phyloP scores from a whole-genome alignment of 2,329 filamentous ascomycete genomes.

The Lachnellula cervina region DNA sequence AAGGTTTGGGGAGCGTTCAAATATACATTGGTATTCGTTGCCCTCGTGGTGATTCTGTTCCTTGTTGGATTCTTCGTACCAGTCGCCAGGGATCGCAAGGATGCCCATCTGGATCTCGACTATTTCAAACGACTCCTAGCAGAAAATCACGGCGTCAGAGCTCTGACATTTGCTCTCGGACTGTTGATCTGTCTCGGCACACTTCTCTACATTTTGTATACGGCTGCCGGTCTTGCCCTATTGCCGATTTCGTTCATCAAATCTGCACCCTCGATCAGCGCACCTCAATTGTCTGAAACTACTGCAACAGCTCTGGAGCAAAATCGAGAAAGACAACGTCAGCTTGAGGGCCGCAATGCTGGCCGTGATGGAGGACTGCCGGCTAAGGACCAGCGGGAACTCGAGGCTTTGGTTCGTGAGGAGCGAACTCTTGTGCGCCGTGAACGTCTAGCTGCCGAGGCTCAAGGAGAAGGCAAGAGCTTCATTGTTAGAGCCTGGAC shows the following conservation, averaged over 20 bases:
- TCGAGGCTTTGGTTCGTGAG: slow-evolving; percentile 81
- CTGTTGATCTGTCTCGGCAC: slow-evolving; percentile 85
- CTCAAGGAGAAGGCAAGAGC: slow-evolving; percentile 70
- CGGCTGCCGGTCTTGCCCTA: slow-evolving; percentile 79
- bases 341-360: slow-evolving; percentile 79
- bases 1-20: slow-evolving; percentile 81
- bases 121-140: slow-evolving; percentile 83
- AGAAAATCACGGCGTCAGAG: slow-evolving; percentile 87
- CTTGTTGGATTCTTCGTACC: slow-evolving; percentile 92
- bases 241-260: slow-evolving; percentile 90
- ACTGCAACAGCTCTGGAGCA: slow-evolving; percentile 76
- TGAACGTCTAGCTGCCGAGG: slow-evolving; percentile 80
- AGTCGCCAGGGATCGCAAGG: slow-evolving; percentile 61
- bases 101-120: slow-evolving; percentile 73
- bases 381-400: slow-evolving; percentile 79
- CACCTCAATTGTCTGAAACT: slow-evolving; percentile 69
- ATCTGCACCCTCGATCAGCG: slow-evolving; percentile 80
- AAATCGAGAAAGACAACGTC: slow-evolving; percentile 87
- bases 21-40: slow-evolving; percentile 82
- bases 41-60: slow-evolving; percentile 77
- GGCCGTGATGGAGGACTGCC: slow-evolving; percentile 72
- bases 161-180: slow-evolving; percentile 82
- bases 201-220: slow-evolving; percentile 82
- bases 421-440: slow-evolving; percentile 89
- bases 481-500: slow-evolving; percentile 71